These are phyloP conservation scores for Eremochloa ophiuroides DNA, from an alignment of 176 grass and related monocot genomes.

Conservation along the genomic window DNA sequence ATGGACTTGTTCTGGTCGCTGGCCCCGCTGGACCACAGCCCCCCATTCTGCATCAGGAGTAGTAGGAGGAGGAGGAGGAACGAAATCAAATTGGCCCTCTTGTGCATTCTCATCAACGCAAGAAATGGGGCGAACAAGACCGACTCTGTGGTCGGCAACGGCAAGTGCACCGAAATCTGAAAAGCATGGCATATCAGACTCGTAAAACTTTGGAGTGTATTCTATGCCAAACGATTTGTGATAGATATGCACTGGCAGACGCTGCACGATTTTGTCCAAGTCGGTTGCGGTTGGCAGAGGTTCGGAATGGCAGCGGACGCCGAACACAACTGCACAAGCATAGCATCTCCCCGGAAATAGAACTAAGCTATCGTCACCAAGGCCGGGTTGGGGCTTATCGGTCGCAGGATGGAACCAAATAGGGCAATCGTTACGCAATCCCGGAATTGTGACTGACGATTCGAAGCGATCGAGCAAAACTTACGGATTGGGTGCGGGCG, in stretches of 20 bases:
- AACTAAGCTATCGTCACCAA: background rate
- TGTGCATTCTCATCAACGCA: background rate
- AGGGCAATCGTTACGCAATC: background rate
- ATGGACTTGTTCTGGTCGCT: conserved; percentile 61
- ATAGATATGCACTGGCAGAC: background rate
- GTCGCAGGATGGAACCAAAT: background rate
- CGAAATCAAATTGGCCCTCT: background rate
- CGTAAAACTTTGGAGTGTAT: background rate
- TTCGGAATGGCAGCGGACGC: background rate
- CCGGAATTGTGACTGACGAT: no score
- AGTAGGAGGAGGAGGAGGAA: background rate
- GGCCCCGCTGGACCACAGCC: conserved; percentile 50
- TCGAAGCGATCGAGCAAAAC: background rate
- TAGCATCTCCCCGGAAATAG: background rate
- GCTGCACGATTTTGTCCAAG: background rate
- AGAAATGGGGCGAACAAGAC: background rate
- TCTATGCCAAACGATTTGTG: background rate
- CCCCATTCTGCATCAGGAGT: conserved; percentile 16
- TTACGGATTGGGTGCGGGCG: background rate
- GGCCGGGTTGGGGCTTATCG: background rate
- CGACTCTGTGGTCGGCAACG: background rate
- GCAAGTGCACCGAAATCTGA: background rate
- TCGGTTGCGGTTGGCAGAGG: background rate
- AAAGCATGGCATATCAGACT: background rate
- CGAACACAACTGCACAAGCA: background rate